phyloP scores from a whole-genome alignment of 352 stramenopile species.

The Pythium aquatile region DNA sequence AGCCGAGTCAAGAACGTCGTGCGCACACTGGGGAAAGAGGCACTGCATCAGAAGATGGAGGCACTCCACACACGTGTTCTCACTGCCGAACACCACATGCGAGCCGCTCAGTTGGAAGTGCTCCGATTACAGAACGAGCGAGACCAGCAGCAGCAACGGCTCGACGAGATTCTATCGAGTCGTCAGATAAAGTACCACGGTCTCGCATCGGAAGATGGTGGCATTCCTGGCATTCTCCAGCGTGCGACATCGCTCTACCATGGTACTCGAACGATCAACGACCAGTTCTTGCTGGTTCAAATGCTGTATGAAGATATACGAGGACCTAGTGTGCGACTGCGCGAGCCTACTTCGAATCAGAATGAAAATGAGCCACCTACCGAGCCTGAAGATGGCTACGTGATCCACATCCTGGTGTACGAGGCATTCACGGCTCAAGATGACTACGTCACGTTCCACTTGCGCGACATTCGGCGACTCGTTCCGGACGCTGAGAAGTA shows the following conservation, averaged over 20 bases:
- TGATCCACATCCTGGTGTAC: slow-evolving; percentile 52
- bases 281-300: slow-evolving; percentile 52
- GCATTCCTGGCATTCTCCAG: slow-evolving; percentile 53
- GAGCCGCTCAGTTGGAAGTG: slow-evolving; percentile 45
- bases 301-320: slow-evolving; percentile 57
- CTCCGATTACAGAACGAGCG: slow-evolving; percentile 34
- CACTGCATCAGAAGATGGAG: slow-evolving; percentile 64
- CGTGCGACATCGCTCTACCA: slow-evolving; percentile 43
- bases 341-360: slow-evolving; percentile 1
- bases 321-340: not conserved
- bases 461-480: slow-evolving; percentile 42
- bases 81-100: slow-evolving; percentile 55
- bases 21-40: slow-evolving; percentile 60
- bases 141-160: slow-evolving; percentile 33
- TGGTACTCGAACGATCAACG: slow-evolving; percentile 36
- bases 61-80: slow-evolving; percentile 45
- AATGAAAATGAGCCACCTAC: slow-evolving; percentile 5
- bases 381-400: slow-evolving; percentile 31
- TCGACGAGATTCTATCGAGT: slow-evolving; percentile 57
- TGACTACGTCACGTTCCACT: slow-evolving; percentile 49
- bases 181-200: slow-evolving; percentile 54
- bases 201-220: slow-evolving; percentile 35
- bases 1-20: slow-evolving; percentile 53
- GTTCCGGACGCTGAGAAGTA: slow-evolving; percentile 43
- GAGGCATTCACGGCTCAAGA: slow-evolving; percentile 47